phyloP scores from a whole-genome alignment of 106 monocot species.

The Allium sativum region DNA sequence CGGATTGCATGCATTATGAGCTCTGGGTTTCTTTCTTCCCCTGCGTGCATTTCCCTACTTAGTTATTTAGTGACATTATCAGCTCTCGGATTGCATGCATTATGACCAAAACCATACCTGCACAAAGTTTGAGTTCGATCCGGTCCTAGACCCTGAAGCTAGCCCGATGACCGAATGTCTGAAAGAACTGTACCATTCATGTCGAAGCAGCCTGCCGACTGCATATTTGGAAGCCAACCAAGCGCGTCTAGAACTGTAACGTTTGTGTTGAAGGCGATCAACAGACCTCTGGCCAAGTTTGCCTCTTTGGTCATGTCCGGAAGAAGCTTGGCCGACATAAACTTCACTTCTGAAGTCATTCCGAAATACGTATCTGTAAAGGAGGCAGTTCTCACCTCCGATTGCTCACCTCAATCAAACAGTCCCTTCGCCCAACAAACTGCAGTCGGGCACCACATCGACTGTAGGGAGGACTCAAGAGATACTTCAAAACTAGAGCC shows the following conservation, averaged over 20 bases:
- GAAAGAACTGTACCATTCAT: too few relatives aligned
- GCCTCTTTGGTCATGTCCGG: slow-evolving; percentile 95
- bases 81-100: too few relatives aligned
- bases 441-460: too few relatives aligned
- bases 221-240: slow-evolving; percentile 99
- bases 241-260: slow-evolving; percentile 94
- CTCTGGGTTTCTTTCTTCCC: too few relatives aligned
- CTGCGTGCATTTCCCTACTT: too few relatives aligned
- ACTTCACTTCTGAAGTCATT: slow-evolving; percentile 58
- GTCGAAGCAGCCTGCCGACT: too few relatives aligned
- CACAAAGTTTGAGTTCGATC: slow-evolving; percentile 45
- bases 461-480: too few relatives aligned
- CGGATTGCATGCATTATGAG: too few relatives aligned
- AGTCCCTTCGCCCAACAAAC: too few relatives aligned
- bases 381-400: slow-evolving; percentile 90
- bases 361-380: slow-evolving; percentile 86
- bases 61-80: too few relatives aligned
- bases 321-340: slow-evolving; percentile 55
- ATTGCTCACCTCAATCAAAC: too few relatives aligned
- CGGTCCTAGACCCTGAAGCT: slow-evolving; percentile 73
- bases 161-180: slow-evolving; percentile 61
- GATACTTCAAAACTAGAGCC: too few relatives aligned
- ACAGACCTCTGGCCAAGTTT: slow-evolving; percentile 89
- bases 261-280: slow-evolving; percentile 95
- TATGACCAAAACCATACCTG: slow-evolving; percentile 71